Evolutionary conservation across 2,329 filamentous ascomycete genomes (phyloP).

Genomic region (Phialophora macrospora): DNA sequence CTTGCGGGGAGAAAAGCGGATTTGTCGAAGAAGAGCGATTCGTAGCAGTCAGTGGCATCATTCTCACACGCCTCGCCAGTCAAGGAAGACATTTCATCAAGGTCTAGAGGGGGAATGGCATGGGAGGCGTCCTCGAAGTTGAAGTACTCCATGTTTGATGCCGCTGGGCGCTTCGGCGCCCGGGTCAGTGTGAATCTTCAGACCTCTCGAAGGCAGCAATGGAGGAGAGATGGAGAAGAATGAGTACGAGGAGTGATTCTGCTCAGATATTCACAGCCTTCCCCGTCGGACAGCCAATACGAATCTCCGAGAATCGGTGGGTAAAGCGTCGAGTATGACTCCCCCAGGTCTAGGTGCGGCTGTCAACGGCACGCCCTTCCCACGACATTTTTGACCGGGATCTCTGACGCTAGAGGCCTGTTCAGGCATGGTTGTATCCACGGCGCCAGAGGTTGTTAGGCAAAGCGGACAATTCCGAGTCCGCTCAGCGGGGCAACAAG

Average conservation of each 20-base stretch:
- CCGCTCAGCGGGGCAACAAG: not conserved
- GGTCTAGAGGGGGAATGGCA: conserved; percentile 43
- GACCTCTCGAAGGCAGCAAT: not conserved
- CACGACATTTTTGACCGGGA: conserved; percentile 30
- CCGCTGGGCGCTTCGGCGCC: not conserved
- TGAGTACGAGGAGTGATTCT: not conserved
- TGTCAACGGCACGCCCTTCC: conserved; percentile 32
- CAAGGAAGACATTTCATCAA: conserved; percentile 49
- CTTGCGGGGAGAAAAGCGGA: conserved; percentile 48
- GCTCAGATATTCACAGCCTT: conserved; percentile 31
- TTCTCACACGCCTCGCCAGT: conserved; percentile 47
- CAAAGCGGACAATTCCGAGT: conserved; percentile 13
- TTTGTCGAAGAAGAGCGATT: conserved; percentile 51
- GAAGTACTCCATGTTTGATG: conserved; percentile 53
- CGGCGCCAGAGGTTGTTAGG: conserved; percentile 1
- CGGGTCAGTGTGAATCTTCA: not conserved
- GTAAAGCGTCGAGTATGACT: conserved; percentile 26
- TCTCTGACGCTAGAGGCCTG: conserved; percentile 3
- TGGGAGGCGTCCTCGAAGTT: conserved; percentile 54
- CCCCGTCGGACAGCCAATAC: conserved; percentile 22
- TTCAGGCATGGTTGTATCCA: conserved; percentile 6
- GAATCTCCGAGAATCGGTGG: conserved; percentile 28
- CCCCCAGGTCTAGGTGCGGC: conserved; percentile 11
- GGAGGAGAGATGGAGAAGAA: conserved; percentile 9
- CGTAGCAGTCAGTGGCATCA: conserved; percentile 46